Conservation (phyloP, 2,329 filamentous ascomycete species). For the Paradendryphiella salina region DNA sequence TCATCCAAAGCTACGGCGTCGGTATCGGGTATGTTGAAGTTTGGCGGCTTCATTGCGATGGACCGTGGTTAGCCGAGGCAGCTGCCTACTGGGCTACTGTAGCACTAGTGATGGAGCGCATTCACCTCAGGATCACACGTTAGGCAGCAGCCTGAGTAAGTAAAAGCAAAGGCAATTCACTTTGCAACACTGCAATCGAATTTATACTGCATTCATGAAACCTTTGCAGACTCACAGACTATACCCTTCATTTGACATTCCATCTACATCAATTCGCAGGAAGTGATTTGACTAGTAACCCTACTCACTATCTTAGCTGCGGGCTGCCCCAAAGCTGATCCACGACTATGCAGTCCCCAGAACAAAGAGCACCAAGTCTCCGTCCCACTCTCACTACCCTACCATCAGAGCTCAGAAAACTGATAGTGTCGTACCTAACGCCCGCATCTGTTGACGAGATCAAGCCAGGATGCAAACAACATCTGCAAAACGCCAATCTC, state of each 20-base stretch:
- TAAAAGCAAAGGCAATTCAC: background rate
- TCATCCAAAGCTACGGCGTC: background rate
- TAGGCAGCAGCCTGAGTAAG: background rate
- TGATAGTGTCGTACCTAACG: constrained; percentile 20
- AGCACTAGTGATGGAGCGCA: background rate
- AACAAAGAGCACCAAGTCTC: background rate
- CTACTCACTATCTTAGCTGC: no score
- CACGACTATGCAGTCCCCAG: background rate
- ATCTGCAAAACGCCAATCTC: constrained; percentile 24
- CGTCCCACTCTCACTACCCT: constrained; percentile 12
- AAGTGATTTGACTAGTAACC: no score
- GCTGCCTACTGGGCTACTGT: background rate
- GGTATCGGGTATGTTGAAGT: background rate
- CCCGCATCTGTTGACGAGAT: constrained; percentile 4
- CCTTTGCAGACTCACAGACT: no score
- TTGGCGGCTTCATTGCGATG: constrained; percentile 10
- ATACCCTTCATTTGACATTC: no score
- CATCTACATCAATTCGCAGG: no score
- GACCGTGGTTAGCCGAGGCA: constrained; percentile 25
- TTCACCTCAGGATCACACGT: background rate
- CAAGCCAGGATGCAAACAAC: constrained; percentile 12
- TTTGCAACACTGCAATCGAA: background rate
- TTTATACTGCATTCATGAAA: background rate
- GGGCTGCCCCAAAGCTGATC: no score
- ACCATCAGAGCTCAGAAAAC: constrained; percentile 21